Percentiles rank a stretch among this genome's conserved stretches.
Evolutionary conservation across 257 asterid species (phyloP).

Genomic region (Oldenlandia corymbosa): DNA sequence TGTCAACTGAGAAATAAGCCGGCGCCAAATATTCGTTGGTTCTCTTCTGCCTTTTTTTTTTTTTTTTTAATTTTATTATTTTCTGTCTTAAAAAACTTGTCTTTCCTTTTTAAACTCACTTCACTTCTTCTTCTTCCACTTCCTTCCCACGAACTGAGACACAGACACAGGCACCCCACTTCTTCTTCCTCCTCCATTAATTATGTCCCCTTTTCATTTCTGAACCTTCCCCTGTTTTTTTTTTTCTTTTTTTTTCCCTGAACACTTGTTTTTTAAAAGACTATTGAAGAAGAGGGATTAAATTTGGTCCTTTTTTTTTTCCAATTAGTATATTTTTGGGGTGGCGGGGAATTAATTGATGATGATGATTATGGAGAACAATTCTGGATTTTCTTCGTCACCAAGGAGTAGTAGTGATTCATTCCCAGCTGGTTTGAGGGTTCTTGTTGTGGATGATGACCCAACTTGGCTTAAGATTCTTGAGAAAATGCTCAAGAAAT

Average conservation of each 20-base stretch:
- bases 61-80: no score
- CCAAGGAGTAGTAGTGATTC: constrained; percentile 50
- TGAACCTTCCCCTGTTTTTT: constrained; percentile 12
- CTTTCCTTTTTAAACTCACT: constrained; percentile 5
- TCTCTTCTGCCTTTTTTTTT: neutral
- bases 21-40: constrained; percentile 48
- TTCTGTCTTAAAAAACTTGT: constrained; percentile 19
- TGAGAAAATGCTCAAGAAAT: constrained; percentile 94
- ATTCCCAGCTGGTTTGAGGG: constrained; percentile 90
- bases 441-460: constrained; percentile 95
- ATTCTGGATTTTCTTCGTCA: constrained; percentile 53
- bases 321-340: neutral
- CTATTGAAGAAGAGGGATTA: neutral
- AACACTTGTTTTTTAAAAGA: constrained; percentile 8
- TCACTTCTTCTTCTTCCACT: neutral
- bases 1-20: no score
- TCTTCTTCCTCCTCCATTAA: neutral
- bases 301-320: neutral
- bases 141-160: no score
- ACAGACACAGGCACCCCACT: no score
- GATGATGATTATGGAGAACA: constrained; percentile 37
- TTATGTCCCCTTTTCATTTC: neutral
- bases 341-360: no score
- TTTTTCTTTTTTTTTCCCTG: constrained; percentile 17
- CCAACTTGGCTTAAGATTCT: constrained; percentile 97